phyloP scores from a whole-genome alignment of 768 basidiomycete species.

The Pisolithus microcarpus region DNA sequence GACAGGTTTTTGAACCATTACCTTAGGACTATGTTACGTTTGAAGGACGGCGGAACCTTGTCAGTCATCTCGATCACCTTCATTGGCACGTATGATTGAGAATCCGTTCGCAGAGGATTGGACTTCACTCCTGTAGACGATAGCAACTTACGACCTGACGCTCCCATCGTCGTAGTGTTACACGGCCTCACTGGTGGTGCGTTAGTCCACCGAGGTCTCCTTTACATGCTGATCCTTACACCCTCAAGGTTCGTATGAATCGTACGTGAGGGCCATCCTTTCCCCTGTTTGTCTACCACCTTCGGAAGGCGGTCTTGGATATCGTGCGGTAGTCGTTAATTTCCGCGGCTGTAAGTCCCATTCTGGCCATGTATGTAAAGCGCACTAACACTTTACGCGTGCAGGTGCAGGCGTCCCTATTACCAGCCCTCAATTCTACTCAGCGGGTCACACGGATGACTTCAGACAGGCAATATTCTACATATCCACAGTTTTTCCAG shows the following conservation, averaged over 20 bases:
- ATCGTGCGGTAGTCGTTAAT: constrained; percentile 85
- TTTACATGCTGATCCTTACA: constrained; percentile 2
- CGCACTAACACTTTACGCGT: constrained; percentile 10
- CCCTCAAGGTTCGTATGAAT: constrained; percentile 72
- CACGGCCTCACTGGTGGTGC: constrained; percentile 29
- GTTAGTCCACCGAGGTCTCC: background rate
- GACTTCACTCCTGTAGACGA: constrained; percentile 26
- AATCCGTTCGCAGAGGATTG: constrained; percentile 19
- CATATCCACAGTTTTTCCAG: constrained; percentile 64
- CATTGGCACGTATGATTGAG: background rate
- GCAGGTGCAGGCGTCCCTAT: constrained; percentile 80
- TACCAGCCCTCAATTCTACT: constrained; percentile 78
- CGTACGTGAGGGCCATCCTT: constrained; percentile 81
- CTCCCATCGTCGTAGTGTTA: constrained; percentile 27
- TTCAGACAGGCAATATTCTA: constrained; percentile 74
- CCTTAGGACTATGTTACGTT: constrained; percentile 21
- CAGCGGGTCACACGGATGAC: constrained; percentile 87
- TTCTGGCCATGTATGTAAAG: constrained; percentile 3
- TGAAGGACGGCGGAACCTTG: constrained; percentile 28
- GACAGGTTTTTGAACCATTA: constrained; percentile 3
- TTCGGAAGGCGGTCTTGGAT: constrained; percentile 80
- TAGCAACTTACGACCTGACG: constrained; percentile 13
- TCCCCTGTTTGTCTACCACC: constrained; percentile 63
- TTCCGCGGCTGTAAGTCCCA: constrained; percentile 77
- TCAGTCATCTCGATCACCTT: constrained; percentile 12